Conservation (phyloP, 164 flowering plant genomes). For the Cinnamomum micranthum region DNA sequence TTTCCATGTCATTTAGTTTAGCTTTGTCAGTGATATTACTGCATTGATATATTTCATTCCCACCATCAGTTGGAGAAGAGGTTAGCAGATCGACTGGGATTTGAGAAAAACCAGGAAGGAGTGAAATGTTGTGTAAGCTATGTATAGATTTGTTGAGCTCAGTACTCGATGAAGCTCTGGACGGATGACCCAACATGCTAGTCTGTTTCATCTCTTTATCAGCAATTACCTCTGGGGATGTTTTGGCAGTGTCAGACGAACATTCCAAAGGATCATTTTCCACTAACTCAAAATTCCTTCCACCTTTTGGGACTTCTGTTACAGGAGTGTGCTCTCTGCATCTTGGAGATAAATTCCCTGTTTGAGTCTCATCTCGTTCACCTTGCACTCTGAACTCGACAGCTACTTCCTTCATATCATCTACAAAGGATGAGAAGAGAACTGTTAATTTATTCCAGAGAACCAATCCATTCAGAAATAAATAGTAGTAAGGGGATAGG, state of each 20-base stretch:
- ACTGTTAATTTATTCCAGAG: not conserved
- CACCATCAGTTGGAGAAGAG: constrained; percentile 6
- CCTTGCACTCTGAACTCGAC: constrained; percentile 5
- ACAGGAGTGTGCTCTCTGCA: constrained; percentile 3
- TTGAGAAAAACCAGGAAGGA: constrained; percentile 14
- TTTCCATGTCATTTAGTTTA: not conserved
- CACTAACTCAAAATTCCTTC: constrained; percentile 8
- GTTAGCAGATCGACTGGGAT: constrained; percentile 12
- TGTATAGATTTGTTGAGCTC: constrained; percentile 4
- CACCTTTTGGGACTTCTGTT: not conserved
- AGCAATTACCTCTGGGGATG: constrained; percentile 2
- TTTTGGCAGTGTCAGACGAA: not conserved
- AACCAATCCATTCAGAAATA: constrained; percentile 1
- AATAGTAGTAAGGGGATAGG: not conserved
- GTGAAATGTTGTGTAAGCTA: constrained; percentile 13
- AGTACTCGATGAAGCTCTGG: constrained; percentile 6
- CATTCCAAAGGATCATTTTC: constrained; percentile 8
- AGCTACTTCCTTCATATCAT: not conserved
- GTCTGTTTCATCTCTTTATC: constrained; percentile 1
- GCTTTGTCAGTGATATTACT: not conserved
- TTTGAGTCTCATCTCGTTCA: not conserved
- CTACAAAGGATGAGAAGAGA: not conserved
- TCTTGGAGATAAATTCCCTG: not conserved
- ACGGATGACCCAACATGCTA: not conserved
- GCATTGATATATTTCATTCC: not conserved